phyloP scores from a whole-genome alignment of 2,329 filamentous ascomycete genomes.

The Claviceps sp. region DNA sequence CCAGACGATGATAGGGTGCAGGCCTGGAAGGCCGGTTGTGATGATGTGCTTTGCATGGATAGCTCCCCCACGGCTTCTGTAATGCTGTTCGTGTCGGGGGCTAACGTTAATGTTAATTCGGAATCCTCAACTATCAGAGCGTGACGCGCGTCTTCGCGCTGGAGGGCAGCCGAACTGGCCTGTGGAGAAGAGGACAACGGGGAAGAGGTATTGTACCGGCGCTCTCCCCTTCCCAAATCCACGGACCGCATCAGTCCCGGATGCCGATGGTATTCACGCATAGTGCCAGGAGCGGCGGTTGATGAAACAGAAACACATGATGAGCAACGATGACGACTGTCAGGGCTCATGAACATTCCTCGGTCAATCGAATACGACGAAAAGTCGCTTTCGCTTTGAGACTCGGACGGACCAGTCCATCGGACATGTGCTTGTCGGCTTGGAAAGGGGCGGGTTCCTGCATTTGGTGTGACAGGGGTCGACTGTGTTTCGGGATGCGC shows the following conservation, averaged over 20 bases:
- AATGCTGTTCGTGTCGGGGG: not conserved
- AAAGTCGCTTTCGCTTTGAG: conserved; percentile 29
- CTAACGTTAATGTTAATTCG: not conserved
- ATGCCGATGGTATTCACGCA: conserved; percentile 29
- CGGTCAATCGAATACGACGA: conserved; percentile 53
- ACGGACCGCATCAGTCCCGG: conserved; percentile 34
- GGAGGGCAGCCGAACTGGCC: conserved; percentile 22
- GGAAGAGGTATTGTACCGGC: conserved; percentile 20
- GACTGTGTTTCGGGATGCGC: conserved; percentile 15
- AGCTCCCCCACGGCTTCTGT: not conserved
- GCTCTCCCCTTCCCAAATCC: conserved; percentile 21
- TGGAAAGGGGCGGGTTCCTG: conserved; percentile 19
- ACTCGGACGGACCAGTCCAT: conserved; percentile 26
- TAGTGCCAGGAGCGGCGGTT: conserved; percentile 46
- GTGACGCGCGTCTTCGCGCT: conserved; percentile 29
- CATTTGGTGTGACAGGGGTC: conserved; percentile 23
- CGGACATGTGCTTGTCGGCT: conserved; percentile 23
- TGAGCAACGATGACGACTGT: conserved; percentile 51
- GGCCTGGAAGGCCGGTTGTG: conserved; percentile 13
- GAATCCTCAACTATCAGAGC: not conserved
- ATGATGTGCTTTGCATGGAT: not conserved
- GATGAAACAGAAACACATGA: conserved; percentile 36
- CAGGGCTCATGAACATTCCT: conserved; percentile 41
- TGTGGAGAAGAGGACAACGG: conserved; percentile 25
- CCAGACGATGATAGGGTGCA: conserved; percentile 37